phyloP scores from a whole-genome alignment of 257 asterid species.

The Solanum rostratum region DNA sequence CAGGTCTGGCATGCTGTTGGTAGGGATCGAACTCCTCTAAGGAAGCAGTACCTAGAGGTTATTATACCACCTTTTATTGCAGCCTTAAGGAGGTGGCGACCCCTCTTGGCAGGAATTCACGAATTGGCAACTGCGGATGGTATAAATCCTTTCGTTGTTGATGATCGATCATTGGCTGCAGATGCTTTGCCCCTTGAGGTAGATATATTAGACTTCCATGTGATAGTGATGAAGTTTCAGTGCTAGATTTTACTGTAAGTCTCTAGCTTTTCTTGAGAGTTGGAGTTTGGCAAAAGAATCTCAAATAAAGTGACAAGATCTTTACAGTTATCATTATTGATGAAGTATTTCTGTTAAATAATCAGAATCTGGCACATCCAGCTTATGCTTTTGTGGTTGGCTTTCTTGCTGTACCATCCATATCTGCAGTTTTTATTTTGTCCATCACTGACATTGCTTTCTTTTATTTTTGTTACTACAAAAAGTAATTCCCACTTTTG shows the following conservation, averaged over 20 bases:
- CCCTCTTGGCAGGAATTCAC: constrained; percentile 94
- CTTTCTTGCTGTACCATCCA: neutral
- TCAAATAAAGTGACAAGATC: neutral
- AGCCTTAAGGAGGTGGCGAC: constrained; percentile 92
- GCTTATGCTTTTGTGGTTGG: neutral
- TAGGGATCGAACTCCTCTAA: constrained; percentile 66
- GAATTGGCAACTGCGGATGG: constrained; percentile 94
- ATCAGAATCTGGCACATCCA: neutral
- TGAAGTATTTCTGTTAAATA: neutral
- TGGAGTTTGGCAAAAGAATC: neutral
- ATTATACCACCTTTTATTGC: constrained; percentile 97
- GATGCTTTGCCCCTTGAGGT: constrained; percentile 97
- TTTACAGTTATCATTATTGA: neutral
- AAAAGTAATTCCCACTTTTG: neutral
- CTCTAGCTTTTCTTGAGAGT: neutral
- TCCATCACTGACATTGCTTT: neutral
- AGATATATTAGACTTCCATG: constrained; percentile 3
- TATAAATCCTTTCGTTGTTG: constrained; percentile 80
- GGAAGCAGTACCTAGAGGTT: constrained; percentile 86
- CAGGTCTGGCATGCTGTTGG: constrained; percentile 94
- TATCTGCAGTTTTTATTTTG: neutral
- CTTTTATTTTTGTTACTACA: neutral
- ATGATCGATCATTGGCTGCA: constrained; percentile 94
- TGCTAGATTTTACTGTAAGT: constrained; percentile 1
- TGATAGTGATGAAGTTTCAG: neutral